These are phyloP conservation scores for Boechera retrofracta DNA, from an alignment of 345 rosid species.

Conservation along the genomic window DNA sequence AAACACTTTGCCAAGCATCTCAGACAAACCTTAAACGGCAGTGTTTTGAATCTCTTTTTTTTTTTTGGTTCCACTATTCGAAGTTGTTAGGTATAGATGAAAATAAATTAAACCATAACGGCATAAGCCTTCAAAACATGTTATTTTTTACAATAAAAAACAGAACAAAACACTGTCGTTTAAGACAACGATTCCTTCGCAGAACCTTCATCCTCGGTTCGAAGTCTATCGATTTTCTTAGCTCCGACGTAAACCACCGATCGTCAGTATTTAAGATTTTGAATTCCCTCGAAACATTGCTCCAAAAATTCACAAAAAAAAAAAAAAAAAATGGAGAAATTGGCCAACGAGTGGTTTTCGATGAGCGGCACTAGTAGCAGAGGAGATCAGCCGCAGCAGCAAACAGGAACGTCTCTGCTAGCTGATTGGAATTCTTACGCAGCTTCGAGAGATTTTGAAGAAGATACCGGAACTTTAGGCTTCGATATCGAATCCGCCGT, in stretches of 20 bases:
- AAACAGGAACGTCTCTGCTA: conserved; percentile 3
- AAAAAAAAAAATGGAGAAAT: not conserved
- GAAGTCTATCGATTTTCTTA: not conserved
- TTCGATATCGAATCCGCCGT: conserved; percentile 25
- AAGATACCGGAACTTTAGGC: conserved; percentile 3
- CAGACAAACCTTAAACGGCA: too few relatives aligned
- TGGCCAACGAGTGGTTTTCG: conserved; percentile 15
- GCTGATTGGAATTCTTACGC: conserved; percentile 24
- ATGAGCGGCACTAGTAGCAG: conserved; percentile 23
- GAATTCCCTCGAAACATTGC: not conserved
- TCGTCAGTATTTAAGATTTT: not conserved
- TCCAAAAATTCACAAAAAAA: not conserved
- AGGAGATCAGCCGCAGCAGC: conserved; percentile 9
- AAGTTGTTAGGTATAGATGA: too few relatives aligned
- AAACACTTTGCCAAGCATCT: too few relatives aligned
- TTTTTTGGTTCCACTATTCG: too few relatives aligned
- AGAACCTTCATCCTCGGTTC: not conserved
- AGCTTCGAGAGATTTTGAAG: conserved; percentile 10
- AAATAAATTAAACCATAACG: too few relatives aligned
- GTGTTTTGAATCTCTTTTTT: too few relatives aligned
- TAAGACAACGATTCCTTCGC: not conserved
- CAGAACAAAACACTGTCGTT: not conserved
- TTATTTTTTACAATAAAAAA: too few relatives aligned
- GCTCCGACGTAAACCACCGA: conserved; percentile 17
- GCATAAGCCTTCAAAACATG: too few relatives aligned